Evolutionary conservation across 1,284 basidiomycete genomes (phyloP), one percentile per base, ranked within the genome.

Genomic region (Gomphus bonarii): DNA sequence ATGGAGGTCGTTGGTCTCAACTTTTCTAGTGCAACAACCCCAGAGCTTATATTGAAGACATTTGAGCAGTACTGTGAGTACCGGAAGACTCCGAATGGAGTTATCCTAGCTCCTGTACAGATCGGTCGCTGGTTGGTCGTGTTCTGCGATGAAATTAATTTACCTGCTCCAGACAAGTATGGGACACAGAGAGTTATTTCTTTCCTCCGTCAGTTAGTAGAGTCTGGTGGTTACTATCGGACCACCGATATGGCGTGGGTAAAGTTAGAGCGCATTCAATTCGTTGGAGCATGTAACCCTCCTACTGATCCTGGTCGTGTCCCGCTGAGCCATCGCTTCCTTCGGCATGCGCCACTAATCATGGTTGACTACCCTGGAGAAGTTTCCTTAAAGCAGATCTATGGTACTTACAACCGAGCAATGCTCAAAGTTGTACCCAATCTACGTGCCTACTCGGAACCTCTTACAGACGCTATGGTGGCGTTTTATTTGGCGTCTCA

Each of bases 31-130:
- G 97, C 97, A 12, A 99, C 97, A 0, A 98, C 95, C 0, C 95
- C 97, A 0, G 95, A 97, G 68, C 80, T 99, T 44, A 95, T 99
- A 62, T 81, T 99, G 65, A 99, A 98, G 79, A 99, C 95, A 1
- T 99, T 99, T 68, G 97, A 99, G 71, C 97, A 99, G 73, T 97
- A 99, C 68, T 99, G 97, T 75, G 97, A 99, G 72, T 98, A 97
- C 68, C 82, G 93, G 61, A 98, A 99, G 73, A 99, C 97, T 6
- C 93, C 95, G 0, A 97, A 95, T 65, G 97, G 97, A 16, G 89
- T 97, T 42, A 83, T 98, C 42, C 82, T 99, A 55, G 86, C 95
- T 1, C 97, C 97, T 7, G 75, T 87, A 1, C 95, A 98, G 69
- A 95, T 98, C 61, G 95, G 97, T 11, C 85, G 94, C 44, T 99